These are phyloP conservation scores for Colletotrichum musicola DNA, from an alignment of 2,329 filamentous ascomycete species.

Conservation along the genomic window DNA sequence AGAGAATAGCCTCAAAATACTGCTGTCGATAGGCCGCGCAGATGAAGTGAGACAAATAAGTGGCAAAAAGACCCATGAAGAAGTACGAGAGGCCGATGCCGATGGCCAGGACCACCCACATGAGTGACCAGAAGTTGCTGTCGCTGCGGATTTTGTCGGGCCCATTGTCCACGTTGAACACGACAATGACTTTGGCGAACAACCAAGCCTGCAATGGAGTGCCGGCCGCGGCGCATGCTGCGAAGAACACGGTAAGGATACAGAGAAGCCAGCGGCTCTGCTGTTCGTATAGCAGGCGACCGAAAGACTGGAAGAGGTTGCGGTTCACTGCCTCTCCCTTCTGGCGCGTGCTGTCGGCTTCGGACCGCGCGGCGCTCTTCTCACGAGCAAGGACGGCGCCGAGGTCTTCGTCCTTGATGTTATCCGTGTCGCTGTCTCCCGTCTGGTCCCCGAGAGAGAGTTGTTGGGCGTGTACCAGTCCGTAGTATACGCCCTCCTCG, in stretches of 20 bases:
- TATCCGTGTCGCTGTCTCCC: slow-evolving; percentile 51
- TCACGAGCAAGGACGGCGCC: slow-evolving; percentile 55
- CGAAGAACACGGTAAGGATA: slow-evolving; percentile 60
- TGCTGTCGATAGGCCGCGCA: slow-evolving; percentile 69
- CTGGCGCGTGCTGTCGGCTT: slow-evolving; percentile 44
- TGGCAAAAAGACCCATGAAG: slow-evolving; percentile 58
- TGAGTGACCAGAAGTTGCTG: slow-evolving; percentile 73
- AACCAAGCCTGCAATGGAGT: slow-evolving; percentile 67
- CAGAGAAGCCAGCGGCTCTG: slow-evolving; percentile 64
- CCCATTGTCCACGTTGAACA: slow-evolving; percentile 57
- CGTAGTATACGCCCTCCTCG: slow-evolving; percentile 73
- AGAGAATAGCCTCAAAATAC: slow-evolving; percentile 72
- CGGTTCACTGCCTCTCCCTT: slow-evolving; percentile 53
- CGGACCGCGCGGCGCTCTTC: slow-evolving; percentile 59
- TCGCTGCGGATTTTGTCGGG: slow-evolving; percentile 51
- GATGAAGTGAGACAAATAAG: slow-evolving; percentile 60
- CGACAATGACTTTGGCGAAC: slow-evolving; percentile 65
- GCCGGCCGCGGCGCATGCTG: slow-evolving; percentile 57
- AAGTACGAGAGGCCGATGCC: slow-evolving; percentile 67
- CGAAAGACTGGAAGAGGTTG: slow-evolving; percentile 66
- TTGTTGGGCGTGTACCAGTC: slow-evolving; percentile 74
- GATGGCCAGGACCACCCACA: slow-evolving; percentile 72
- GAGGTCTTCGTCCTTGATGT: slow-evolving; percentile 55
- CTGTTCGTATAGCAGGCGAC: slow-evolving; percentile 69
- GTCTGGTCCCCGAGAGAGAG: slow-evolving; percentile 65